Percentiles rank a stretch among this genome's conserved stretches.
phyloP scores from a whole-genome alignment of 2,329 filamentous ascomycete genomes.

The Pseudofabraea citricarpa region DNA sequence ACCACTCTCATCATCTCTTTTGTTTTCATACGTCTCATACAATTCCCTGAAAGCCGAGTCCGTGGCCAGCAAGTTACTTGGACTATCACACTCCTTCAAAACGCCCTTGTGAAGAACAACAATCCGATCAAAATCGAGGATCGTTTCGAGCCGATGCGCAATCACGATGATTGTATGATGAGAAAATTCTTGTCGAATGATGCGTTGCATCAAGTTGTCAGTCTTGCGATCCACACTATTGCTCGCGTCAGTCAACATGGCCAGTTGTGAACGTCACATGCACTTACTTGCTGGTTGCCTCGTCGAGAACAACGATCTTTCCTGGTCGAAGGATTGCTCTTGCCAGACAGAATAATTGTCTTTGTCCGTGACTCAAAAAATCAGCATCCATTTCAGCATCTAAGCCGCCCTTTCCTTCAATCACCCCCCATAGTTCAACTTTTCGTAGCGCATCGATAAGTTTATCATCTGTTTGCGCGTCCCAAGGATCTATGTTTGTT shows the following conservation, averaged over 20 bases:
- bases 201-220: conserved; percentile 47
- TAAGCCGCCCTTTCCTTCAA: conserved; percentile 33
- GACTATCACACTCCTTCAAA: conserved; percentile 83
- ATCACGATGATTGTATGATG: conserved; percentile 45
- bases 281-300: conserved; percentile 3
- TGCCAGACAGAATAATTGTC: conserved; percentile 42
- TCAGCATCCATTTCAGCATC: conserved; percentile 25
- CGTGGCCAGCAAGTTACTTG: conserved; percentile 62
- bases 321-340: conserved; percentile 36
- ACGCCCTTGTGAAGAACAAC: conserved; percentile 43
- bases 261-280: not conserved
- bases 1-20: not conserved
- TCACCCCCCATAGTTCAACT: conserved; percentile 50
- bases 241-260: not conserved
- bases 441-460: conserved; percentile 79
- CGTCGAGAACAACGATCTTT: conserved; percentile 34
- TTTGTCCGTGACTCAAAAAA: conserved; percentile 38
- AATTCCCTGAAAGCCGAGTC: conserved; percentile 4
- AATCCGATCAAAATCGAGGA: conserved; percentile 45
- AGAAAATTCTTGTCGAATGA: conserved; percentile 47
- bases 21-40: conserved; percentile 4
- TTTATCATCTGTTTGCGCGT: conserved; percentile 75
- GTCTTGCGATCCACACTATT: conserved; percentile 51
- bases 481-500: conserved; percentile 85
- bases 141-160: conserved; percentile 34